Percentiles rank a stretch among this genome's conserved stretches.
Conservation (phyloP, 2,329 filamentous ascomycete species). For the Epichloe brachyelytri region DNA sequence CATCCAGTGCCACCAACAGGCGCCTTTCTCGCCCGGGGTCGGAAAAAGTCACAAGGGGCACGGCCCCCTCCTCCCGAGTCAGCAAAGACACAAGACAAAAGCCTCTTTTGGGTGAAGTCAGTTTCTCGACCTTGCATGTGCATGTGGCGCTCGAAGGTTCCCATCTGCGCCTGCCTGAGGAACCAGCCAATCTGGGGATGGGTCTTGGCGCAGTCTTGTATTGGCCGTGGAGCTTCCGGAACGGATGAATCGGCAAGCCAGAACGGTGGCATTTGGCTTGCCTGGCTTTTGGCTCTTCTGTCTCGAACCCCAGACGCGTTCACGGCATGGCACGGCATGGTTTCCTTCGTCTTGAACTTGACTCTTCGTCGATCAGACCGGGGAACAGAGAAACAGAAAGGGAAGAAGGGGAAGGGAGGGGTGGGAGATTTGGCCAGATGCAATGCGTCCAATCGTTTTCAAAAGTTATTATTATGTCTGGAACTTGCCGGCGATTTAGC, state of each 20-base stretch:
- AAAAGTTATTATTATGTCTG: too few species aligned
- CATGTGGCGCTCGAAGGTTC: constrained; percentile 1
- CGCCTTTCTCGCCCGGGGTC: background rate
- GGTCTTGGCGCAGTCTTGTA: constrained; percentile 1
- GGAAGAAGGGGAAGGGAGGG: too few species aligned
- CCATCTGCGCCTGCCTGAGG: background rate
- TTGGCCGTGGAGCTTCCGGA: constrained; percentile 1
- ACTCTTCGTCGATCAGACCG: too few species aligned
- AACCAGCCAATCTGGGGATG: constrained; percentile 4
- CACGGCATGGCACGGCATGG: too few species aligned
- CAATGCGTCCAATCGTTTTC: too few species aligned
- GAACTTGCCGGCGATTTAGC: too few species aligned
- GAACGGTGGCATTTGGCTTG: background rate
- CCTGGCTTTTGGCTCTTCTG: background rate
- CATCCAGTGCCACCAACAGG: background rate
- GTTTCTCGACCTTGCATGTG: constrained; percentile 4
- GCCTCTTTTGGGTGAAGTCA: background rate
- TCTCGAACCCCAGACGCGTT: background rate
- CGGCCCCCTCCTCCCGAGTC: too few species aligned
- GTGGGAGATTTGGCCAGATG: too few species aligned
- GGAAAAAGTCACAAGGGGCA: too few species aligned
- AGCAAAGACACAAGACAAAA: too few species aligned
- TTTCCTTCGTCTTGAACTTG: too few species aligned
- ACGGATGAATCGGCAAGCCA: constrained; percentile 7
- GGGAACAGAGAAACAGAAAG: too few species aligned